Evolutionary conservation across 2,329 filamentous ascomycete species (phyloP), one percentile per base, ranked within the genome.

Genomic region (Calonectria henricotiae): DNA sequence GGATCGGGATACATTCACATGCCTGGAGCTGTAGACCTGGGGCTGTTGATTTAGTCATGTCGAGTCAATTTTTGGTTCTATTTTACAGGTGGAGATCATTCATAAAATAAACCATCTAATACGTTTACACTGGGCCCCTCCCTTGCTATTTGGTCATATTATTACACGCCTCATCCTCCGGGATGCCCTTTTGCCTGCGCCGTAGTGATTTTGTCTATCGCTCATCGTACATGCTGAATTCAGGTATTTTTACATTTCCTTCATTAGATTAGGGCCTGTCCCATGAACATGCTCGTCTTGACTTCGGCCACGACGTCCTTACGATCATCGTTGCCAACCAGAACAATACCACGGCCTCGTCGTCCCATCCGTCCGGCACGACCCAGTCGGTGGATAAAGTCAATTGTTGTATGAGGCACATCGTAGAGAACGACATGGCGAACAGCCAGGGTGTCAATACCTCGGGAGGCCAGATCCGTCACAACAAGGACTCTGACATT

Each of bases 361-460:
- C 95, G 89, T 3, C 95, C 95, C 94, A 98, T 98, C 39, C 96
- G 90, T 0, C 96, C 96, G 1, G 96, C 94, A 68, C 96, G 89
- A 17, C 96, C 96, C 5, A 98, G 89, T 17, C 97, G 92, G 82
- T 99, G 97, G 78, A 99, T 98, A 78, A 99, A 99, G 82, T 99
- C 97, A 70, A 99, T 97, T 0, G 95, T 97, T 0, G 94, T 97
- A 80, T 98, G 96, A 5, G 96, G 96, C n/a, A 99, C 96, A 80
- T 99, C 95, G 82, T 98, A 98, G 30, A 99, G 85, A 65, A 99
- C 92, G 63, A 99, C 96, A 75, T 97, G 94, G 68, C 94, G 89
- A 20, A 98, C 96, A 20, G 94, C 93, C 35, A 98, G 84, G 0
- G 96, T 99, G 82, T 99, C 96, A 77, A 99, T 98, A 72, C 96